Evolutionary conservation across 305 asterid species (phyloP), one percentile per base, ranked within the genome.

Genomic region (Solanum aculeatissimum): DNA sequence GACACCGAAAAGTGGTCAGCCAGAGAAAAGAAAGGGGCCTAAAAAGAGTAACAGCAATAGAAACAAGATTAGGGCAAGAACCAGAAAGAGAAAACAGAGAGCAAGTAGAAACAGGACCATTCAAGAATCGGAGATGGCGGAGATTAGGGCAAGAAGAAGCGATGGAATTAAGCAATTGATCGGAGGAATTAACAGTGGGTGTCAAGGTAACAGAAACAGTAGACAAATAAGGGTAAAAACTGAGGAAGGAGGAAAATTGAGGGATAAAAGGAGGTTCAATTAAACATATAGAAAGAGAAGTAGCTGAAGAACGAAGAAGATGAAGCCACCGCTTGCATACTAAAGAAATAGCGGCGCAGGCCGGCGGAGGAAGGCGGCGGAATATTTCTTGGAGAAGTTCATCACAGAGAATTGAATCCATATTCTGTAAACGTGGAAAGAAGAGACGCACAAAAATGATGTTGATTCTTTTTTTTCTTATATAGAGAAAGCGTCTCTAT

Each of bases 301-400:
- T 85, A 66, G 93, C 92, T 84, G 93, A 91, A 42, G 89, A 89
- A 81, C 97, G 97, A 60, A 90, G 87, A 83, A 93, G 91, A 35
- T 91, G 91, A 85, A 85, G 93, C 94, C 95, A 94, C 84, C 95
- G 91, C 83, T 77, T 90, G 80, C 91, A 93, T 58, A 92, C 98
- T 4, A 94, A 91, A 80, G 97, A 81, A 9, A 90, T 89, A 69
- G 95, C 84, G 81, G 93, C 65, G 83, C 88, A 57, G 1, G 93
- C 87, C 16, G 92, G 86, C 21, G 94, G 94, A 9, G 93, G 96
- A 4, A 95, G 86, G 74, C 93, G 98, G 92, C 81, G 91, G 91
- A 95, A 93, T 85, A 95, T 93, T 90, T 95, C 97, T 85, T 91
- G 92, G 57, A 93, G 86, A 65, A 92, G 93, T 86, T 93, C 97